Percentiles rank a stretch among this genome's conserved stretches.
Conservation (phyloP, 495 filamentous ascomycete genomes). For the Paragyromitra xinjiangensis region DNA sequence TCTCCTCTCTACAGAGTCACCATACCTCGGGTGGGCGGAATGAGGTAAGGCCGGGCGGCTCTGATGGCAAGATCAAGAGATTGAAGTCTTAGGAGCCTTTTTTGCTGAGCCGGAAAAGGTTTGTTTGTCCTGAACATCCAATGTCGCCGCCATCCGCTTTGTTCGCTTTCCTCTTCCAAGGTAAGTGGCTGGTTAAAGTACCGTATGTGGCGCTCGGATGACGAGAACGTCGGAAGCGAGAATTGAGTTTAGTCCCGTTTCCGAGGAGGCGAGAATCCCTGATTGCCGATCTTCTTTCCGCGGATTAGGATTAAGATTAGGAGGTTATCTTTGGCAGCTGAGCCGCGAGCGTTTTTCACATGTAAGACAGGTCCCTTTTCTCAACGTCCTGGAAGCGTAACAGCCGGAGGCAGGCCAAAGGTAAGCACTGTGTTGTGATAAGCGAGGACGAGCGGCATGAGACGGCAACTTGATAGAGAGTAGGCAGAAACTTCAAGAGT, state of each 20-base stretch:
- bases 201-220: slow-evolving; percentile 10
- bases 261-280: slow-evolving; percentile 38
- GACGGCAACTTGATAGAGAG: slow-evolving; percentile 19
- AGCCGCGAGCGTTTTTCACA: slow-evolving; percentile 41
- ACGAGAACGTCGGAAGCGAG: slow-evolving; percentile 15
- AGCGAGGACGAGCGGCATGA: slow-evolving; percentile 23
- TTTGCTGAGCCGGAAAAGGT: background rate
- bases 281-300: slow-evolving; percentile 34
- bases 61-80: background rate
- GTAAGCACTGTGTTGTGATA: slow-evolving; percentile 6
- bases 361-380: slow-evolving; percentile 21
- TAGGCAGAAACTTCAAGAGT: background rate
- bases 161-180: background rate
- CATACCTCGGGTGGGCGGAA: slow-evolving; percentile 38
- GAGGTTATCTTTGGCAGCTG: slow-evolving; percentile 26
- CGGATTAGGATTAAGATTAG: slow-evolving; percentile 19
- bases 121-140: background rate
- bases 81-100: slow-evolving; percentile 4
- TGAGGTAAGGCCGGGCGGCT: slow-evolving; percentile 9
- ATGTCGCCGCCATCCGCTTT: background rate
- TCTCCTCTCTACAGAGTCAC: slow-evolving; percentile 8
- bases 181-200: slow-evolving; percentile 4
- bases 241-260: slow-evolving; percentile 20
- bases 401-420: slow-evolving; percentile 2
- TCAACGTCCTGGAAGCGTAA: slow-evolving; percentile 1